A percentile compares a stretch with the other conserved stretches of the same genome.
These are phyloP conservation scores for Leccinum fallax DNA, from an alignment of 1,284 basidiomycete genomes.

Conservation along the genomic window DNA sequence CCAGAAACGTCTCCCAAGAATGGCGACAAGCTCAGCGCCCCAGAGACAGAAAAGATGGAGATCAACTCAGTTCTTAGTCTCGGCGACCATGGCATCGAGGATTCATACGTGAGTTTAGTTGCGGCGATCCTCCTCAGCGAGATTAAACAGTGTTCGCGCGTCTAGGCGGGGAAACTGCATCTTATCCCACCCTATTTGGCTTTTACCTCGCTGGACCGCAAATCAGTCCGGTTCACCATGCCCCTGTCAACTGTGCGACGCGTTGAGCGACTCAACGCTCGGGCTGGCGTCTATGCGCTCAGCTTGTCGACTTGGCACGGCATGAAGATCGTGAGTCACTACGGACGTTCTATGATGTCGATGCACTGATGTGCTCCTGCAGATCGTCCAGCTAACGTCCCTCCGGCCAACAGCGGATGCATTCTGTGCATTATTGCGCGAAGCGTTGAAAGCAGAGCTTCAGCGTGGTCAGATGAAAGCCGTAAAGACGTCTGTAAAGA, in stretches of 20 bases:
- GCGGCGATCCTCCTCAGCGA: background rate
- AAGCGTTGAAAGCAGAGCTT: conserved; percentile 87
- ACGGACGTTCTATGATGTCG: background rate
- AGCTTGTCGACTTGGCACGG: conserved; percentile 96
- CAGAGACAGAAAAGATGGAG: conserved; percentile 76
- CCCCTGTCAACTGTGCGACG: conserved; percentile 92
- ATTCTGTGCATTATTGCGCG: conserved; percentile 89
- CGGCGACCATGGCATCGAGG: conserved; percentile 78
- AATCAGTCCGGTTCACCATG: conserved; percentile 89
- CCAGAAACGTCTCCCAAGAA: conserved; percentile 14
- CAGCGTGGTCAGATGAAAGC: conserved; percentile 91
- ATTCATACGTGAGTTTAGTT: conserved; percentile 81
- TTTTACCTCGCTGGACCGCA: conserved; percentile 90
- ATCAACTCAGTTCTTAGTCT: conserved; percentile 90
- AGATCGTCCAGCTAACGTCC: conserved; percentile 96
- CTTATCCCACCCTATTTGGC: conserved; percentile 90
- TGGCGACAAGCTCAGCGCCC: conserved; percentile 26
- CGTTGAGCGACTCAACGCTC: conserved; percentile 91
- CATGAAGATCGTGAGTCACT: conserved; percentile 83
- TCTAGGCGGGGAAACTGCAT: conserved; percentile 87
- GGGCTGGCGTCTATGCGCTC: conserved; percentile 93
- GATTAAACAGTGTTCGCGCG: background rate
- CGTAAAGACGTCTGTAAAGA: conserved; percentile 89
- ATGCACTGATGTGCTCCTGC: conserved; percentile 11
- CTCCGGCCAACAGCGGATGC: conserved; percentile 94